Evolutionary conservation across 192 early-diverging fungal genomes (phyloP), one percentile per base, ranked within the genome.

Genomic region (Podila horticola): DNA sequence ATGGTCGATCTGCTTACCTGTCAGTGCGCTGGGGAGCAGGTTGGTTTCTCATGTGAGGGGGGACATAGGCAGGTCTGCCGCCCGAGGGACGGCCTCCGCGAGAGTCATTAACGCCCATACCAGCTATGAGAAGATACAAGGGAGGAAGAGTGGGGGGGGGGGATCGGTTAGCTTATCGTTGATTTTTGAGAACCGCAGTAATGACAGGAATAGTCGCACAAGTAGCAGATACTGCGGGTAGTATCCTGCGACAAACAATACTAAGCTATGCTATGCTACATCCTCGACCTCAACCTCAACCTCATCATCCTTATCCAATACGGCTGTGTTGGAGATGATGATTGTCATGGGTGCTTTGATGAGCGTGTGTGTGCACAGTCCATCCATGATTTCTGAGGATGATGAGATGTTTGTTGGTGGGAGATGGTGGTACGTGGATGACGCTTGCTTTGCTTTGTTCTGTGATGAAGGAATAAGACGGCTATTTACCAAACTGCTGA

Each of bases 401-500:
- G 41, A 45, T 45, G 34, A 36, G 6, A 36, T 10, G 33, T 34
- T 34, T 34, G 33, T 34, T 34, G 33, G 33, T 2, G 2, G 33
- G 5, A 7, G 33, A 6, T 6, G 33, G 33, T 34, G 38, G 38
- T 41, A 0, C 10, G 11, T 17, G 15, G 15, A 3, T 45, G 41
- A 45, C 2, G 41, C 41, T 45, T 45, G 41, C 10, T 36, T 36
- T 36, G 34, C 9, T 7, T 36, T 36, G 34, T 4, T 7, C 11
- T 11, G 34, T 36, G 34, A 36, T 36, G 9, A 36, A 36, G 34
- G 34, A 45, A 45, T 1, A 45, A 17, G 13, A 45, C 10, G 34
- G 15, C 41, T 45, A 22, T 85, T 83, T 90, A 92, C 91, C 91
- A 84, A 92, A 83, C 49, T 86, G 89, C 87, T 91, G 90, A 86